Conservation (phyloP, 2,329 filamentous ascomycete genomes). For the Lecanoromycetidae sp. region DNA sequence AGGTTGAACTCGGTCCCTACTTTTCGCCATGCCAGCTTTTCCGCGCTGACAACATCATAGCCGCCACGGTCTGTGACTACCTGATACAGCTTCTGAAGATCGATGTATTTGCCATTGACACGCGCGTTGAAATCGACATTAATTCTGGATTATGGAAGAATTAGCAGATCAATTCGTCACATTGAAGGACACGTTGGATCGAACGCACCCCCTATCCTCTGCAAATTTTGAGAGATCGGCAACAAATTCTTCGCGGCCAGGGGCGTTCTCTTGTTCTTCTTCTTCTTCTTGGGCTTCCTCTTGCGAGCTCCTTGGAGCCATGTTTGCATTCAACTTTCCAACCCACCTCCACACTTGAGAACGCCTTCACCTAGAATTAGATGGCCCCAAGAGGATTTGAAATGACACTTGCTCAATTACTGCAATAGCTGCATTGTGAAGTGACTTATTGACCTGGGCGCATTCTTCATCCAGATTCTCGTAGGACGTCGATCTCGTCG, state of each 20-base stretch:
- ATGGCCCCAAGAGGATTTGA: neutral
- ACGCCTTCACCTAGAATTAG: neutral
- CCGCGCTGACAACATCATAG: constrained; percentile 71
- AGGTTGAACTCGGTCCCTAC: constrained; percentile 67
- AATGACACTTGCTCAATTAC: too few species aligned
- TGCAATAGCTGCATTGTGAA: too few species aligned
- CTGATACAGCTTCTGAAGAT: constrained; percentile 67
- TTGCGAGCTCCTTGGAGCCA: constrained; percentile 2
- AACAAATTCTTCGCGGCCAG: constrained; percentile 29
- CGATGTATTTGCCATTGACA: constrained; percentile 62
- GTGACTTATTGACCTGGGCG: too few species aligned
- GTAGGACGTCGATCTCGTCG: too few species aligned
- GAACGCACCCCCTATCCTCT: constrained; percentile 7
- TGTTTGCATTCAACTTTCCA: neutral
- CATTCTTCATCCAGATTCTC: too few species aligned
- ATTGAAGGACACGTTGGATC: too few species aligned
- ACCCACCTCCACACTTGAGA: constrained; percentile 17
- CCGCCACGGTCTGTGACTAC: constrained; percentile 65
- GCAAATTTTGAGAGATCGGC: constrained; percentile 7
- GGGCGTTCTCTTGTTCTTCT: constrained; percentile 6
- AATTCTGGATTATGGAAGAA: constrained; percentile 5
- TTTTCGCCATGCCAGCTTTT: constrained; percentile 76
- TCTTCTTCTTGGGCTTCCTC: neutral
- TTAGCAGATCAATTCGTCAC: too few species aligned
- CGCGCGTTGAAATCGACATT: constrained; percentile 64